Percentiles rank a stretch among this genome's conserved stretches.
These are phyloP conservation scores for Hebeloma cylindrosporum DNA, from an alignment of 768 basidiomycete genomes.

Conservation along the genomic window DNA sequence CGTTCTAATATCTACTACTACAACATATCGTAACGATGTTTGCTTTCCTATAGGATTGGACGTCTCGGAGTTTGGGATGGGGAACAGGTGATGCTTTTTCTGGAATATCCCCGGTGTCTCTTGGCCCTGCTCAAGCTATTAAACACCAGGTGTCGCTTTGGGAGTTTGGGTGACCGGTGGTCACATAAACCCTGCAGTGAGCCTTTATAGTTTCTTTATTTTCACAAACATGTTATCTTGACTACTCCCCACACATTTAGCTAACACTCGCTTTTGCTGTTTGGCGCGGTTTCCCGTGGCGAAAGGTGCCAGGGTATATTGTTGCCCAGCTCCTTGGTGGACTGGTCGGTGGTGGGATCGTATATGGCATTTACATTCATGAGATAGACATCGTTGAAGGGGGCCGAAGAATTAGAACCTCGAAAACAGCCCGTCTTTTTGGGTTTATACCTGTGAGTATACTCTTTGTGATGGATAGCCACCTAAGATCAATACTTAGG, in stretches of 20 bases:
- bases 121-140: background rate
- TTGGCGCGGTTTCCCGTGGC: conserved; percentile 73
- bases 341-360: conserved; percentile 51
- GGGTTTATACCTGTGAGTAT: conserved; percentile 55
- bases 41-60: background rate
- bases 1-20: background rate
- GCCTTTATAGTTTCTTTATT: background rate
- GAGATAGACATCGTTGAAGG: conserved; percentile 60
- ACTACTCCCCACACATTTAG: conserved; percentile 30
- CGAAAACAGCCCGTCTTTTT: conserved; percentile 52
- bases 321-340: conserved; percentile 61
- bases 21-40: background rate
- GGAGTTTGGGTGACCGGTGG: conserved; percentile 5
- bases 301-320: conserved; percentile 59
- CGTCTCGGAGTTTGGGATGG: conserved; percentile 8
- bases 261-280: conserved; percentile 73
- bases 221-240: background rate
- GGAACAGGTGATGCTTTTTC: conserved; percentile 1
- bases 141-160: background rate
- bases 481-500: conserved; percentile 8
- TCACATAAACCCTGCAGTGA: conserved; percentile 8
- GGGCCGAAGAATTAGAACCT: conserved; percentile 44
- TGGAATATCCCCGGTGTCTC: background rate
- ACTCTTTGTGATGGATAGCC: background rate
- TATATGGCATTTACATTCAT: conserved; percentile 64